Evolutionary conservation across 805 yeast genomes (phyloP).

Genomic region (Saccharomyces jurei): DNA sequence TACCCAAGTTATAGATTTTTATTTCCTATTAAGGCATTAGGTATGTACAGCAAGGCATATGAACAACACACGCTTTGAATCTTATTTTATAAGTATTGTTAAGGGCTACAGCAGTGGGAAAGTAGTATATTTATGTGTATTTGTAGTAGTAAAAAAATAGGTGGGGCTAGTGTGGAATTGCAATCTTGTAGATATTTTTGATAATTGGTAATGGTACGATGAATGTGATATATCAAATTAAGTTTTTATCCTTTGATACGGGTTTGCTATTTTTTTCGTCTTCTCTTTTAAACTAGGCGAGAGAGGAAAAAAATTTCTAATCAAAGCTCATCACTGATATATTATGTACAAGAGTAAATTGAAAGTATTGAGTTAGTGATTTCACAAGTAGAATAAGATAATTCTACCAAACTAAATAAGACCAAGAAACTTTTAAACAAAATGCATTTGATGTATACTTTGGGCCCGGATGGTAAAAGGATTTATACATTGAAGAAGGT

Average conservation of each 20-base stretch:
- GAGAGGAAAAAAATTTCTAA: not conserved
- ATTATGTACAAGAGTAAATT: not conserved
- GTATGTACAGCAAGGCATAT: slow-evolving; percentile 42
- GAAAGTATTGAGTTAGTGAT: not conserved
- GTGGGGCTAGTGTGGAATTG: not conserved
- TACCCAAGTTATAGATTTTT: slow-evolving; percentile 88
- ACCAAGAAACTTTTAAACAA: slow-evolving; percentile 11
- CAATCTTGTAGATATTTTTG: not conserved
- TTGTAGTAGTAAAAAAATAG: not conserved
- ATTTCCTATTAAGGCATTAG: slow-evolving; percentile 89
- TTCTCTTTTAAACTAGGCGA: not conserved
- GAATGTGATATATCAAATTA: not conserved
- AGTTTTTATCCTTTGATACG: not conserved
- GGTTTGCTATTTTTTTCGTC: not conserved
- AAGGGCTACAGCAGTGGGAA: not conserved
- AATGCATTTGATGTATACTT: slow-evolving; percentile 99
- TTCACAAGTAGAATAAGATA: not conserved
- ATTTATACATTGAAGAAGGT: slow-evolving; percentile 80
- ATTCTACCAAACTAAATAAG: not conserved
- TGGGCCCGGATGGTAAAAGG: slow-evolving; percentile 92
- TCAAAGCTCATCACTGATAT: not conserved
- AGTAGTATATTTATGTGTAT: not conserved
- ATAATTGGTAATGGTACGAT: not conserved
- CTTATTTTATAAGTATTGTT: not conserved
- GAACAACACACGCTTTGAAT: not conserved